phyloP scores from a whole-genome alignment of 176 grass and related monocot species.

The Tillandsia fasciculata region DNA sequence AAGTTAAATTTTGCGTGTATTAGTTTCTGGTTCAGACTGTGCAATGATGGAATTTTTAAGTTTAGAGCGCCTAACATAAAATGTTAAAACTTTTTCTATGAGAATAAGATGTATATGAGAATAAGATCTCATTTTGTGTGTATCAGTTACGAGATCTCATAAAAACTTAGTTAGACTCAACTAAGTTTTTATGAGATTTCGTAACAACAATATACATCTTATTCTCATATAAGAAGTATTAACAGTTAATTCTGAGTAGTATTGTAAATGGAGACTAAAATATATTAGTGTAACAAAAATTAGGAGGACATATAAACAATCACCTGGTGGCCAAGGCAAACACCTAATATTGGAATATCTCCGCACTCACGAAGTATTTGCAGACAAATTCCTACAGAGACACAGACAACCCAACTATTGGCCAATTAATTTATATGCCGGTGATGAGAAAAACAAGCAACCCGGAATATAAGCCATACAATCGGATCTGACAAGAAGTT shows the following conservation, averaged over 20 bases:
- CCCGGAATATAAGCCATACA: background rate
- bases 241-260: too few relatives aligned
- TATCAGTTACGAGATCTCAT: too few relatives aligned
- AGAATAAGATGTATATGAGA: too few relatives aligned
- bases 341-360: constrained; percentile 84
- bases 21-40: too few relatives aligned
- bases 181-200: background rate
- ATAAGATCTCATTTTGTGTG: too few relatives aligned
- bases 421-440: background rate
- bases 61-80: too few relatives aligned
- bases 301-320: constrained; percentile 10
- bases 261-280: constrained; percentile 13
- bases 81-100: too few relatives aligned
- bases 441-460: background rate
- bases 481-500: background rate
- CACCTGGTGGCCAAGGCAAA: constrained; percentile 97
- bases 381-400: constrained; percentile 53
- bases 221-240: background rate
- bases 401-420: background rate
- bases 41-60: too few relatives aligned
- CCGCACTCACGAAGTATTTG: constrained; percentile 66
- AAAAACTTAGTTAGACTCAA: too few relatives aligned
- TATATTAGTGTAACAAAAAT: constrained; percentile 3
- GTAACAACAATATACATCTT: background rate
- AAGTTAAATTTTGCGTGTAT: too few relatives aligned